phyloP scores from a whole-genome alignment of 2,329 filamentous ascomycete genomes.

The Laburnicola sp. region DNA sequence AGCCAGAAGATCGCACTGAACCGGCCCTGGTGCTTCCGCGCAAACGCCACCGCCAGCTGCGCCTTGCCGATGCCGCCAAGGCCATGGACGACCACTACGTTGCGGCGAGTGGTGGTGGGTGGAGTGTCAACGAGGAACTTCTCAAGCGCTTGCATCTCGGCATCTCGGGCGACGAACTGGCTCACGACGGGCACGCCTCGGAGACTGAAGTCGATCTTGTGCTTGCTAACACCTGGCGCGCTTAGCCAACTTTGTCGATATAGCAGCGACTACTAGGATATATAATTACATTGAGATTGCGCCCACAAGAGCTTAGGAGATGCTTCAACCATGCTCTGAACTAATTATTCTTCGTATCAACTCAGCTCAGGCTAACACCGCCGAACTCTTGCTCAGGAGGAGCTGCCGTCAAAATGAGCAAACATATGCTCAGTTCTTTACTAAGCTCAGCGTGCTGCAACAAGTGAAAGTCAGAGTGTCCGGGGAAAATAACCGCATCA shows the following conservation, averaged over 20 bases:
- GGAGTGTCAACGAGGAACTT: constrained; percentile 15
- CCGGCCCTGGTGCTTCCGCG: constrained; percentile 11
- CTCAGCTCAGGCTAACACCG: no score
- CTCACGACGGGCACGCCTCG: constrained; percentile 12
- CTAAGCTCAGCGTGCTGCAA: no score
- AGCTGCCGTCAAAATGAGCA: no score
- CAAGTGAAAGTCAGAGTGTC: no score
- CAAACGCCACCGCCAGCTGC: constrained; percentile 14
- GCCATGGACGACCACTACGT: constrained; percentile 17
- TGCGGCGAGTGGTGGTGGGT: constrained; percentile 25
- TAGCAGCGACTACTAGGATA: constrained; percentile 2
- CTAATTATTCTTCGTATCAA: no score
- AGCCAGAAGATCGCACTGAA: constrained; percentile 22
- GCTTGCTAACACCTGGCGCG: constrained; percentile 8
- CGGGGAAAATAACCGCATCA: no score
- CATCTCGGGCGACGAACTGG: constrained; percentile 24
- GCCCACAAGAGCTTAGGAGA: constrained; percentile 25
- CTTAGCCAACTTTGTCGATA: constrained; percentile 2
- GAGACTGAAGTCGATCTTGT: constrained; percentile 18
- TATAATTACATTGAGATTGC: constrained; percentile 22
- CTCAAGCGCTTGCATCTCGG: constrained; percentile 24
- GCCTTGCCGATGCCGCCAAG: constrained; percentile 25
- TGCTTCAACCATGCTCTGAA: no score
- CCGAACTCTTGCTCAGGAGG: no score
- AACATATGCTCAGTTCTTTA: no score